Conservation (phyloP, 1,139 yeast genomes). For the Pichia sp. region DNA sequence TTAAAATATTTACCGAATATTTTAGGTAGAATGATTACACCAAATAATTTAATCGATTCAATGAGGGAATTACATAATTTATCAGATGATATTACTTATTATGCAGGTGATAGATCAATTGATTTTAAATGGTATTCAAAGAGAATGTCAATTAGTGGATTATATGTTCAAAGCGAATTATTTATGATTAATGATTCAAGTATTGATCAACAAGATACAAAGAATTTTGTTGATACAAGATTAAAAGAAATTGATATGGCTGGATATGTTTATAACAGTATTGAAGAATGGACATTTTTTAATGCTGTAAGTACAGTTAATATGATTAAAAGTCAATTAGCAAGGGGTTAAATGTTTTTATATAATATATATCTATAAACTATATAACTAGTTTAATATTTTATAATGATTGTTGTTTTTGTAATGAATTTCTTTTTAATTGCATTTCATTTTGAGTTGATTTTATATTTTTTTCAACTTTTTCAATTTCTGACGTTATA, state of each 20-base stretch:
- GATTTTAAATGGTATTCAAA: conserved; percentile 95
- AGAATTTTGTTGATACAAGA: conserved; percentile 57
- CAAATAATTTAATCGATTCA: conserved; percentile 45
- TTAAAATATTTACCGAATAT: conserved; percentile 42
- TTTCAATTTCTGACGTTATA: conserved; percentile 65
- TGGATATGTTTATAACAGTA: conserved; percentile 55
- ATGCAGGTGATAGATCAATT: conserved; percentile 74
- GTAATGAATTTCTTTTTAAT: conserved; percentile 6
- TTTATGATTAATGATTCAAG: conserved; percentile 80
- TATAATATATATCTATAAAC: neutral
- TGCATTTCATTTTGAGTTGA: conserved; percentile 36
- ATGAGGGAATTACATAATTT: conserved; percentile 65
- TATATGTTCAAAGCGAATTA: conserved; percentile 69
- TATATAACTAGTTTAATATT: neutral
- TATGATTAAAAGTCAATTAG: conserved; percentile 61
- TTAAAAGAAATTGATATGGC: conserved; percentile 47
- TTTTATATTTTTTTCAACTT: conserved; percentile 57
- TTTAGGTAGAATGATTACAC: conserved; percentile 48
- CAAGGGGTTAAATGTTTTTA: conserved; percentile 43
- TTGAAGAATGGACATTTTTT: conserved; percentile 72
- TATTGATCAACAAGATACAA: conserved; percentile 46
- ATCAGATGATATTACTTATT: conserved; percentile 76
- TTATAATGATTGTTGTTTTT: neutral
- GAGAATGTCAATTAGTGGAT: conserved; percentile 60
- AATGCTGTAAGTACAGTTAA: conserved; percentile 62